phyloP scores from a whole-genome alignment of 352 stramenopile species.

The Aphanomyces euteiches region DNA sequence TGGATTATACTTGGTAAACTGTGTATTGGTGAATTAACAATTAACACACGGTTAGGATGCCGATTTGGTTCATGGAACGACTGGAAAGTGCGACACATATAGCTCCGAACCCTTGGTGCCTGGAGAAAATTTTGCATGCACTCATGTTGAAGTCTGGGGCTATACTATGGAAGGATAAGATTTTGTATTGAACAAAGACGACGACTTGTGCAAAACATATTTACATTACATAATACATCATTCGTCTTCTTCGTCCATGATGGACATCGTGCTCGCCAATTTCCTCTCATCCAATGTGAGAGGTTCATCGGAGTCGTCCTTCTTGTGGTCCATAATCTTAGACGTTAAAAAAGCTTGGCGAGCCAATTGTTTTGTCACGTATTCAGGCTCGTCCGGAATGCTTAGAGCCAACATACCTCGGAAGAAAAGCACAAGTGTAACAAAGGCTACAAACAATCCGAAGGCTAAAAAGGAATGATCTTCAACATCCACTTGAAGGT shows the following conservation, averaged over 20 bases:
- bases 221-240: neutral
- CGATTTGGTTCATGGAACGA: slow-evolving; percentile 81
- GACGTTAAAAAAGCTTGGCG: slow-evolving; percentile 79
- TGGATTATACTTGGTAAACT: slow-evolving; percentile 79
- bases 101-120: slow-evolving; percentile 70
- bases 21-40: neutral
- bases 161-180: slow-evolving; percentile 37
- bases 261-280: neutral
- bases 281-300: slow-evolving; percentile 1
- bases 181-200: neutral
- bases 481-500: slow-evolving; percentile 22
- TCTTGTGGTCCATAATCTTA: slow-evolving; percentile 80
- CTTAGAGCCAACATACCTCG: slow-evolving; percentile 71
- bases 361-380: slow-evolving; percentile 66
- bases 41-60: slow-evolving; percentile 52
- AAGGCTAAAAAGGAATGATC: slow-evolving; percentile 56
- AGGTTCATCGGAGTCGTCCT: slow-evolving; percentile 50
- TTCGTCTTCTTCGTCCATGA: slow-evolving; percentile 11
- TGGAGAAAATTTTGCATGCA: slow-evolving; percentile 71
- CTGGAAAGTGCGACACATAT: slow-evolving; percentile 84
- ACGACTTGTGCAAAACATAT: no score
- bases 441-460: slow-evolving; percentile 81
- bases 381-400: slow-evolving; percentile 70
- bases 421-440: slow-evolving; percentile 76
- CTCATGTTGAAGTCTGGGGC: slow-evolving; percentile 82